Evolutionary conservation across 2,329 filamentous ascomycete genomes (phyloP), one percentile per base, ranked within the genome.

Genomic region (Whalleya microplaca): DNA sequence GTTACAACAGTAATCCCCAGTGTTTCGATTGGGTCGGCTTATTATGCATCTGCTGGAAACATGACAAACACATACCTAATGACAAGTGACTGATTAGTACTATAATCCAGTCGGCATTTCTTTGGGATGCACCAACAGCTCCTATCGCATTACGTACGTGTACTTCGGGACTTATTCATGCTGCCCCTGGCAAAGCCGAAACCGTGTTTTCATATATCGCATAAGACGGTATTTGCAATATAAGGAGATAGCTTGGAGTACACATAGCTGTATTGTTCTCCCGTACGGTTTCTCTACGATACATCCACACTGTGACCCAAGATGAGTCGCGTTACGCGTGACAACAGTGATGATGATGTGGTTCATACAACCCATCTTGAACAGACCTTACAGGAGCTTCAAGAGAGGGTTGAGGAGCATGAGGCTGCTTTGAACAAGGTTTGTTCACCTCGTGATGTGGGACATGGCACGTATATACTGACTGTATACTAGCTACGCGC

Each of bases 301-400:
- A 37, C 32, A 53, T 51, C 44, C 53, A 18, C 41, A 51, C 32
- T 50, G 56, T 59, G 51, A 53, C 59, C 41, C 52, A 54, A 53
- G 21, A 72, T 75, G 70, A 70, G 72, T 51, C 55, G 48, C 40
- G 63, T 66, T 9, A 51, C 58, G 45, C 66, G 60, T 53, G 60
- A 61, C 18, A 58, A 58, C 37, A 60, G 72, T 44, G 73, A 71
- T 41, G 65, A 70, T 20, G 73, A 77, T 66, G 64, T 67, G 45
- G 61, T 75, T 53, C 79, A 86, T 59, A 75, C 80, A 50, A 69
- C 78, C 42, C 84, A 81, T 66, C 76, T 94, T 44, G 84, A 91
- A 55, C 81, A 83, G 51, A 91, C 90, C 1, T 68, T 93, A 44
- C 81, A 80, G 59, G 86, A 89, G 68, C 82, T 94, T 1, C 85